These are phyloP conservation scores for Viola odorata DNA, from an alignment of 345 rosid genomes.

Conservation along the genomic window DNA sequence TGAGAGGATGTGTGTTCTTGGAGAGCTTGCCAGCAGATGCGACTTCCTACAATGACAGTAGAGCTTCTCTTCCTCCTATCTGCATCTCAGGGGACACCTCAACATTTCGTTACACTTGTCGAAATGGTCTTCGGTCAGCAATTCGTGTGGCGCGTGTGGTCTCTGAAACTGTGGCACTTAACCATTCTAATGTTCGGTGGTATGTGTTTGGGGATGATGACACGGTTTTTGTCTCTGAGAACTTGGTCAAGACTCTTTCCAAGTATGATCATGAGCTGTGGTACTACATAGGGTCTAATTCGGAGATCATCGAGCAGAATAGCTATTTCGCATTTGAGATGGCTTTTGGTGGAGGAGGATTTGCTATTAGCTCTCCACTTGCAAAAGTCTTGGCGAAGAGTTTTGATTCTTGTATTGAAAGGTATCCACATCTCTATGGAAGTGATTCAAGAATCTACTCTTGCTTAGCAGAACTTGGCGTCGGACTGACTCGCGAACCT, in stretches of 20 bases:
- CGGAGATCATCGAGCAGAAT: constrained; percentile 65
- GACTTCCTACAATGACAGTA: constrained; percentile 8
- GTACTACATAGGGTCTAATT: constrained; percentile 71
- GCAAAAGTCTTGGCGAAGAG: constrained; percentile 61
- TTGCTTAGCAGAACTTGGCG: constrained; percentile 83
- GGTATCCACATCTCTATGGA: constrained; percentile 82
- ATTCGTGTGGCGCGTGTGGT: constrained; percentile 70
- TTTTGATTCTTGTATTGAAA: constrained; percentile 69
- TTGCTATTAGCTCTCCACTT: constrained; percentile 67
- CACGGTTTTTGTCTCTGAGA: constrained; percentile 60
- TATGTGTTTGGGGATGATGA: constrained; percentile 84
- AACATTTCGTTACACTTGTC: constrained; percentile 52
- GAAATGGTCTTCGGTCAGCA: constrained; percentile 57
- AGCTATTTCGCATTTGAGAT: constrained; percentile 45
- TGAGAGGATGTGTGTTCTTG: constrained; percentile 75
- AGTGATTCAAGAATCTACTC: constrained; percentile 64
- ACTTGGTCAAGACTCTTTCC: constrained; percentile 62
- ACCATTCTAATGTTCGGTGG: constrained; percentile 63
- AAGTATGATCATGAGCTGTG: constrained; percentile 72
- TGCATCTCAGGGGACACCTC: constrained; percentile 74
- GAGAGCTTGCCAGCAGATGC: constrained; percentile 30
- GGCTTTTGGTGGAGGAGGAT: constrained; percentile 87
- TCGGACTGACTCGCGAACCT: constrained; percentile 61
- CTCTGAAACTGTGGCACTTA: constrained; percentile 48
- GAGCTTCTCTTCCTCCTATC: constrained; percentile 52